These are phyloP conservation scores for Eimeria maxima DNA, from an alignment of 169 alveolate species.

Conservation along the genomic window DNA sequence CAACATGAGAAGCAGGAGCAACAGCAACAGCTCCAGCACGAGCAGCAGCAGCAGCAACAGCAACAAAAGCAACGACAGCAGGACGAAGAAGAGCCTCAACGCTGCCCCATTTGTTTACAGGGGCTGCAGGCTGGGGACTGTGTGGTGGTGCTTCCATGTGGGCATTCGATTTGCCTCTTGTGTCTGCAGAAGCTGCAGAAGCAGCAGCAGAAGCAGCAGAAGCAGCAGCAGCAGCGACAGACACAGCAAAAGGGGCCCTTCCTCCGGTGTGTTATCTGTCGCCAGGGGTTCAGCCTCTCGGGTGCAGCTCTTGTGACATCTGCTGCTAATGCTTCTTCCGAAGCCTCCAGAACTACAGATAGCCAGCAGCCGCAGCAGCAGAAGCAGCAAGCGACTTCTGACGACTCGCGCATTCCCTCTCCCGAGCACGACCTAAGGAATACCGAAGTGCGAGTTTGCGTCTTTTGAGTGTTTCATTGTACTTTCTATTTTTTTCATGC, in stretches of 20 bases:
- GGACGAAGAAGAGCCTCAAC: constrained; percentile 50
- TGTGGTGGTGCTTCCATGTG: constrained; percentile 80
- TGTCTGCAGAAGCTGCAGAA: constrained; percentile 61
- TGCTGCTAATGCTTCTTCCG: constrained; percentile 15
- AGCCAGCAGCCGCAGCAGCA: constrained; percentile 15
- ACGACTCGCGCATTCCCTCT: constrained; percentile 1
- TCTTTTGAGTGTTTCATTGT: background rate
- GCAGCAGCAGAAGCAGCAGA: constrained; percentile 52
- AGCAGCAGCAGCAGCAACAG: background rate
- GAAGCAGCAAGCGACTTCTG: constrained; percentile 6
- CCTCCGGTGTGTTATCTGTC: constrained; percentile 23
- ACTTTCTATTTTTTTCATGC: background rate
- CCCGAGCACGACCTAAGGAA: constrained; percentile 10
- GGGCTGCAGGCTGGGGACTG: constrained; percentile 22
- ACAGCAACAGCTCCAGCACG: background rate
- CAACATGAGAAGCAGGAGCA: background rate
- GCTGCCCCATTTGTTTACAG: constrained; percentile 72
- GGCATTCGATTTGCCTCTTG: constrained; percentile 63
- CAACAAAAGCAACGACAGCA: constrained; percentile 54
- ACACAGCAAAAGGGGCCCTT: background rate
- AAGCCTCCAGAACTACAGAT: background rate
- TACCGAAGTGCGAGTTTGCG: background rate
- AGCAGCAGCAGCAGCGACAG: constrained; percentile 47
- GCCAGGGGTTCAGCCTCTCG: constrained; percentile 21
- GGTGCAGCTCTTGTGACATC: constrained; percentile 41